These are phyloP conservation scores for Elsinoe fawcettii DNA, from an alignment of 2,329 filamentous ascomycete species.

Conservation along the genomic window DNA sequence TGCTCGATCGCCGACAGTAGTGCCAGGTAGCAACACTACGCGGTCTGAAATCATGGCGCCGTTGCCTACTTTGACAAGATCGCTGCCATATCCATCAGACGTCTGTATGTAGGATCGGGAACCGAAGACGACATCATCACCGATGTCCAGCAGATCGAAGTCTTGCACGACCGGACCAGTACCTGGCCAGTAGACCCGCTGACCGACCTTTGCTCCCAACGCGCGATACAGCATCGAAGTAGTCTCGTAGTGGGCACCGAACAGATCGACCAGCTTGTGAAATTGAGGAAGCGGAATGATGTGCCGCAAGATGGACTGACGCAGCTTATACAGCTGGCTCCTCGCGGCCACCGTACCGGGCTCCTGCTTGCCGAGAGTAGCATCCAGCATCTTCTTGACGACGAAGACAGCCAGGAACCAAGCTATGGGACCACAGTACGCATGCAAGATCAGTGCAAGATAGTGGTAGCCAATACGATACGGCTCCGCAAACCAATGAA, in stretches of 20 bases:
- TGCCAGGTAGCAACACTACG: conserved; percentile 46
- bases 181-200: conserved; percentile 51
- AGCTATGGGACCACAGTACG: conserved; percentile 38
- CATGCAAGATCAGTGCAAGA: conserved; percentile 38
- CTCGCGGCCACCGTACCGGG: conserved; percentile 28
- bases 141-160: conserved; percentile 49
- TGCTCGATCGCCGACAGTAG: conserved; percentile 41
- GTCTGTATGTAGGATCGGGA: conserved; percentile 49
- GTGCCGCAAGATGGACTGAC: conserved; percentile 38
- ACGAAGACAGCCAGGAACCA: conserved; percentile 38
- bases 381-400: conserved; percentile 37
- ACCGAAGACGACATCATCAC: conserved; percentile 53
- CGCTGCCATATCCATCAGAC: conserved; percentile 45
- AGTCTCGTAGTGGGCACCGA: conserved; percentile 49
- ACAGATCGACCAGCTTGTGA: conserved; percentile 43
- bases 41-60: conserved; percentile 52
- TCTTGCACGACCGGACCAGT: conserved; percentile 48
- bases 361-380: conserved; percentile 32
- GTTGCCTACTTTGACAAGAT: conserved; percentile 40
- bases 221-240: conserved; percentile 45
- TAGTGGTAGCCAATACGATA: conserved; percentile 46
- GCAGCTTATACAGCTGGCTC: conserved; percentile 38
- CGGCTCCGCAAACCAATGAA: conserved; percentile 44
- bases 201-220: conserved; percentile 47
- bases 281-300: conserved; percentile 40